Base-by-base conservation (phyloP, 257 asterid species). In the Lavandula angustifolia region DNA sequence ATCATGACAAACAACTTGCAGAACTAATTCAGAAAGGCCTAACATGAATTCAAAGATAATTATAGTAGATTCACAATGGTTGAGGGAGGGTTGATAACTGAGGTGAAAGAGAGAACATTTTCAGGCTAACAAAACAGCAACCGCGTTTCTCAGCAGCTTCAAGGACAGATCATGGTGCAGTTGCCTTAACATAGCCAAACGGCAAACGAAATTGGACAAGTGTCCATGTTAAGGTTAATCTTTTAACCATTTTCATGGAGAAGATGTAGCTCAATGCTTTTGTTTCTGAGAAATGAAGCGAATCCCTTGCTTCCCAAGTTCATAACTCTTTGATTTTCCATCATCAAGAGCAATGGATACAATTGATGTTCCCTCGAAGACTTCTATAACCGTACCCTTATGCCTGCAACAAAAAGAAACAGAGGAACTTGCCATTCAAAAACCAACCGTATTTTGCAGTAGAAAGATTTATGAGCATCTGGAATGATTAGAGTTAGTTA, bases 261-360 rank as follows among this genome's bases (percentile, higher is more conserved):
- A 49, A 50, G 47, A 54, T 22, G n/a, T 8, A 57, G 48, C 68
- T 78, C 73, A 78, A 57, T 75, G 85, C 60, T 73, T 80, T 44
- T 80, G 91, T 79, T 94, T 94, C 79, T 86, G 94, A 70, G 95
- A 79, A 47, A 94, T 86, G 41, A 90, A 94, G 37, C 96, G 91
- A 58, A 94, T 83, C 49, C 95, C 95, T 78, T 94, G 99, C 75
- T 90, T 87, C 72, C 97, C 97, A 1, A 94, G 92, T 76, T 90
- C 96, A 66, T 81, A 84, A 55, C 73, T 86, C 77, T 72, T 82
- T 66, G 82, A n/a, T 60, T 77, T 79, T 54, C 97, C 99, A 59
- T 86, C 87, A 70, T 92, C 98, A 27, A 89, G 84, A 47, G 80
- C 81, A 47, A 92, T 86, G 48, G 94, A 83, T 44, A 90, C 89